A percentile compares a stretch with the other conserved stretches of the same genome.
Evolutionary conservation across 2,329 filamentous ascomycete genomes (phyloP).

Genomic region (Sporothrix schenckii): DNA sequence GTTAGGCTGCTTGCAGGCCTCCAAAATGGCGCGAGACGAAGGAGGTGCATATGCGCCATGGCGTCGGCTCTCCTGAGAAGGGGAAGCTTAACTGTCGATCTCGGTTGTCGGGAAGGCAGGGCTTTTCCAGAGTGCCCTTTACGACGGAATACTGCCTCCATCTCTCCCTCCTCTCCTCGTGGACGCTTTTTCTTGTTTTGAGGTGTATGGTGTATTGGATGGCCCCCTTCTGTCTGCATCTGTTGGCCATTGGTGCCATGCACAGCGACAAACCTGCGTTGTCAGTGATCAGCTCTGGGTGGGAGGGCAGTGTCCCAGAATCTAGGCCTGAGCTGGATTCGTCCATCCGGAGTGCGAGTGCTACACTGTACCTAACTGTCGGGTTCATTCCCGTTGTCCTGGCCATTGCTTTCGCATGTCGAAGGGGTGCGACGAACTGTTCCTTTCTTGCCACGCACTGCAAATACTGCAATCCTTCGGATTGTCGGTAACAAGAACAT

Average conservation of each 20-base stretch:
- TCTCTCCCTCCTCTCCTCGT: neutral
- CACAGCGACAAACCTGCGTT: no score
- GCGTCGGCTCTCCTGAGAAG: constrained; percentile 1
- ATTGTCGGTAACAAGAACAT: neutral
- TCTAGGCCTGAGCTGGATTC: neutral
- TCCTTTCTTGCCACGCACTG: neutral
- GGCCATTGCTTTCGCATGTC: neutral
- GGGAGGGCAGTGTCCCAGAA: neutral
- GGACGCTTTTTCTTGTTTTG: no score
- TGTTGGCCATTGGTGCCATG: no score
- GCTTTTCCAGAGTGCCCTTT: neutral
- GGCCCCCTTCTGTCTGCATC: no score
- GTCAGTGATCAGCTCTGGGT: no score
- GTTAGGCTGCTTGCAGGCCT: neutral
- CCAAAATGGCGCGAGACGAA: constrained; percentile 2
- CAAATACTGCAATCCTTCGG: neutral
- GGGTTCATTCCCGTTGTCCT: neutral
- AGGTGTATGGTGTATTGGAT: no score
- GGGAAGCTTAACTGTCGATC: constrained; percentile 27
- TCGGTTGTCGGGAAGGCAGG: constrained; percentile 6
- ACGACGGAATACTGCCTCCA: no score
- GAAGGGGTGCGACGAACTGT: neutral
- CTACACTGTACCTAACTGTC: constrained; percentile 7
- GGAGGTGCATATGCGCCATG: no score
- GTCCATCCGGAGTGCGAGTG: constrained; percentile 2